Evolutionary conservation across 768 basidiomycete genomes (phyloP).

Genomic region (Suillus cothurnatus): DNA sequence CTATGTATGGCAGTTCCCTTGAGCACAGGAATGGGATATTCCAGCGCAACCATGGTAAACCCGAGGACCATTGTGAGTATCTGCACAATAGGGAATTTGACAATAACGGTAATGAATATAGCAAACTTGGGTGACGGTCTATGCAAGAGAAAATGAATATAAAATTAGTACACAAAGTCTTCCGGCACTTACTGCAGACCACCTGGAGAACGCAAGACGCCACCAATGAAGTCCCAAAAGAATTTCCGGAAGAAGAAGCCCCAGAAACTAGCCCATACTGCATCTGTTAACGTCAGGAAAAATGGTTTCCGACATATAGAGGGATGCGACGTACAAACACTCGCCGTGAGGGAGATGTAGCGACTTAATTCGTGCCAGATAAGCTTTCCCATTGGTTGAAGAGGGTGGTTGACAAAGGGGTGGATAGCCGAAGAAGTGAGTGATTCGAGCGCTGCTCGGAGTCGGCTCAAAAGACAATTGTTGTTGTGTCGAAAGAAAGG

Average conservation of each 20-base stretch:
- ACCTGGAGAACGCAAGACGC: constrained; percentile 75
- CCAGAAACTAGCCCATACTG: constrained; percentile 80
- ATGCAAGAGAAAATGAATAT: constrained; percentile 1
- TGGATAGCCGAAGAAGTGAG: constrained; percentile 8
- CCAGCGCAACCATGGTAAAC: constrained; percentile 61
- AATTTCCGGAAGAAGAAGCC: constrained; percentile 88
- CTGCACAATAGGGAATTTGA: constrained; percentile 77
- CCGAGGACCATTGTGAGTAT: constrained; percentile 65
- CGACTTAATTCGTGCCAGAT: constrained; percentile 82
- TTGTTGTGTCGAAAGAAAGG: constrained; percentile 22
- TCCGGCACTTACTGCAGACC: constrained; percentile 66
- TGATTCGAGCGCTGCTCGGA: constrained; percentile 19
- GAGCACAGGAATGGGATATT: constrained; percentile 66
- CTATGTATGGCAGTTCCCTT: constrained; percentile 62
- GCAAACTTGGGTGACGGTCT: constrained; percentile 63
- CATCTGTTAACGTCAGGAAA: constrained; percentile 47
- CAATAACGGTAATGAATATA: constrained; percentile 72
- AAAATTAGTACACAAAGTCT: background rate
- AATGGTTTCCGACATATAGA: constrained; percentile 7
- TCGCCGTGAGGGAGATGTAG: constrained; percentile 66
- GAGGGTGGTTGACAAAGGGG: background rate
- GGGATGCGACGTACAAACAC: constrained; percentile 59
- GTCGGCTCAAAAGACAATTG: constrained; percentile 21
- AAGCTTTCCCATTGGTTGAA: constrained; percentile 67
- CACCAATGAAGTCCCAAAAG: constrained; percentile 95